Evolutionary conservation across 352 stramenopile species (phyloP), one percentile per base, ranked within the genome.

Genomic region (Globisporangium ultimum): DNA sequence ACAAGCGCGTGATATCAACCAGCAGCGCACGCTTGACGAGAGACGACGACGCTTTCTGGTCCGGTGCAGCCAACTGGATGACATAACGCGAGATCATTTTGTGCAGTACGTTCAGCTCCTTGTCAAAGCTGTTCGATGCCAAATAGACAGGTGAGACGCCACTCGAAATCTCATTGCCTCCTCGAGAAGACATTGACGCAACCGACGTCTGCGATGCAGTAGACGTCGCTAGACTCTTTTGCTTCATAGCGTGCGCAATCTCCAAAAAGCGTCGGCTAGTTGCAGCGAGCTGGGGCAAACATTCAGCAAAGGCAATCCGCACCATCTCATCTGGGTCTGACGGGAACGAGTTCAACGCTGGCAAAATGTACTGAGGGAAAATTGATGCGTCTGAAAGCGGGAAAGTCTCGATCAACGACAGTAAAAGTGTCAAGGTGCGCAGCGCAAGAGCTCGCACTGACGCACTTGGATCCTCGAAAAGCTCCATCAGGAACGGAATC

Each of bases 281-380:
- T 46, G 97, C 89, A 6, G 96, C 96, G 12, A 99, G 71, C 21
- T 89, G 65, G 0, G 93, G 89, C 3, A 99, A 81, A 64, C 87
- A 97, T 66, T 98, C 78, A 2, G 96, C 95, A 69, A 99, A 99
- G 3, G 95, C 89, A 53, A 98, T 91, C 24, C 96, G 80, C 10
- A 99, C 96, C 49, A 98, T 81, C 28, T 98, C 74, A 55, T 95
- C 94, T 18, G 85, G 68, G 75, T 99, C 96, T 10, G 76, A 91
- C 24, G 95, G 88, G 28, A 98, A 84, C 45, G 87, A 74, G 12
- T 84, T 83, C 64, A 98, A 88, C 56, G 84, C 80, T 48, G 94
- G 97, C 42, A 99, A 89, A 21, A 99, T 93, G 69, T 99, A 99
- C 71, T 98, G 86, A 0, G 96, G 93, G 57, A 99, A 99, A 2